Evolutionary conservation across 306 rosid genomes (phyloP), one percentile per base, ranked within the genome.

Genomic region (Trifolium pratense): DNA sequence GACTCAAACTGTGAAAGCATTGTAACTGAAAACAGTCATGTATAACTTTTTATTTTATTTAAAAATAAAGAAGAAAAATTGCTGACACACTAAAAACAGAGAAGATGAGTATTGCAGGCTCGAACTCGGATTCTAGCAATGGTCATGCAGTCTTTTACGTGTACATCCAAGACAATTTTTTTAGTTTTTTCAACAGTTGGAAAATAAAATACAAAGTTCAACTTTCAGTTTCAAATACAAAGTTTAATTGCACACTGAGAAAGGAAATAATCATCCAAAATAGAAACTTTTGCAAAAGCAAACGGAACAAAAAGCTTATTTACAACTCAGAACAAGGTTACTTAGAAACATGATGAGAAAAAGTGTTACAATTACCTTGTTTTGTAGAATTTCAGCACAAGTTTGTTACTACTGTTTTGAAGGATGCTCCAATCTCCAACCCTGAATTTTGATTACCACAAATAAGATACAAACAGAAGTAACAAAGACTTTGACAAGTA

Each of bases 381-480:
- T 62, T 34, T 37, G 46, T n/a, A 23, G 12, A 32, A 15, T 61
- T 7, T 60, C 23, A 61, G 7, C 45, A 32, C 66, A 32, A 61
- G 25, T 23, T 61, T n/a, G 15, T 43, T 7, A 34, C 26, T 3
- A 61, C 26, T n/a, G 0, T 8, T 62, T 62, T 34, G 31, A 21
- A 15, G 21, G 66, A 18, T 59, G 42, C 18, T 59, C 12, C 37
- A 59, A 13, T 15, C 9, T 25, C 20, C 13, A 14, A 25, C 11
- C 32, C 17, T 57, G 25, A 31, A 60, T 12, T 32, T 3, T 2
- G 8, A 57, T 12, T 13, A 26, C 37, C 36, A 36, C 29, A 36
- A 36, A 23, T 62, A 62, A 62, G 42, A 61, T 32, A 61, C 14
- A 32, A 34, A 61, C 23, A 61, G 43, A 32, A 62, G 15, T 9